Conservation (phyloP, 2,329 filamentous ascomycete genomes). For the Escovopsis sp. region DNA sequence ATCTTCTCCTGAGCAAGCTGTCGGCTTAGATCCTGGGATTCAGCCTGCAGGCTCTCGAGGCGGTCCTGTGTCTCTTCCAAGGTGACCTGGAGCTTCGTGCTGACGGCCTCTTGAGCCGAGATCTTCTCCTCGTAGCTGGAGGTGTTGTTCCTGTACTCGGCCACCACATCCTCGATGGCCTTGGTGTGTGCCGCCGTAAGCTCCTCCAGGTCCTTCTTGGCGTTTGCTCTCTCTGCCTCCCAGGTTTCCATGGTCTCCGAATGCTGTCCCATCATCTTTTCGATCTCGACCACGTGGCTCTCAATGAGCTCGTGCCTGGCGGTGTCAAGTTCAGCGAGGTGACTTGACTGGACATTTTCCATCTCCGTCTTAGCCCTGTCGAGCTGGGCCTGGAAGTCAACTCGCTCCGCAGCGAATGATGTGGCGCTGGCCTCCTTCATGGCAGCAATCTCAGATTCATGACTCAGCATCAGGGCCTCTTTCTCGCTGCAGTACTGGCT, state of each 20-base stretch:
- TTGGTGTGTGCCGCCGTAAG: constrained; percentile 21
- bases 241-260: constrained; percentile 25
- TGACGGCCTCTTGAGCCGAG: constrained; percentile 19
- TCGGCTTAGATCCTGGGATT: constrained; percentile 33
- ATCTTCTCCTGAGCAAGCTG: constrained; percentile 44
- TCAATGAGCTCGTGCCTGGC: constrained; percentile 29
- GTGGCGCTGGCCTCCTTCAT: constrained; percentile 15
- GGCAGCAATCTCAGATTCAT: constrained; percentile 17
- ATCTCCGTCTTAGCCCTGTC: constrained; percentile 28
- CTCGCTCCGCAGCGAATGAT: constrained; percentile 21
- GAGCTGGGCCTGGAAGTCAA: constrained; percentile 20
- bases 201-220: constrained; percentile 29
- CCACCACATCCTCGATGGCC: constrained; percentile 24
- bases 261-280: constrained; percentile 28
- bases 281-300: constrained; percentile 30
- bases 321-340: constrained; percentile 29
- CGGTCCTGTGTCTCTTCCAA: constrained; percentile 25
- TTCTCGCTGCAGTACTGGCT: constrained; percentile 24
- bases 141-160: constrained; percentile 21
- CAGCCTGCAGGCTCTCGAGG: constrained; percentile 29
- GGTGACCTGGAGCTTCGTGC: constrained; percentile 20
- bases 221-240: constrained; percentile 22
- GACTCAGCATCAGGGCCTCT: constrained; percentile 16
- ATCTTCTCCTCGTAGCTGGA: constrained; percentile 21
- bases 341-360: constrained; percentile 27